These are phyloP conservation scores for Casuarina equisetifolia DNA, from an alignment of 306 rosid species.

Conservation along the genomic window DNA sequence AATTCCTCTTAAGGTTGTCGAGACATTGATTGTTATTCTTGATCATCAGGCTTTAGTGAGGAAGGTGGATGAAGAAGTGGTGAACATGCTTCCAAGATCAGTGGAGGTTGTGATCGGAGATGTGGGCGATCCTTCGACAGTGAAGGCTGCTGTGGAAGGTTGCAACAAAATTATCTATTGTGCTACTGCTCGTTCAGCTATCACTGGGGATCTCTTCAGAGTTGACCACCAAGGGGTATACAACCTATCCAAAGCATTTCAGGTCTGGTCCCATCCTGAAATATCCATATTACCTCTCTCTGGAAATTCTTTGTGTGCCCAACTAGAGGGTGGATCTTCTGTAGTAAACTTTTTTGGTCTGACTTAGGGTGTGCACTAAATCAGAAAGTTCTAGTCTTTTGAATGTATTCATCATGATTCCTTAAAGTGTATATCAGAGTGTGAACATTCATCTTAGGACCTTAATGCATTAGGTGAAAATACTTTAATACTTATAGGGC, in stretches of 20 bases:
- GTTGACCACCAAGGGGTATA: slow-evolving; percentile 88
- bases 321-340: background rate
- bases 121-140: slow-evolving; percentile 79
- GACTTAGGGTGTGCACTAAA: background rate
- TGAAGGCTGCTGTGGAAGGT: slow-evolving; percentile 66
- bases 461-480: no score
- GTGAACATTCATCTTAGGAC: no score
- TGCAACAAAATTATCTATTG: slow-evolving; percentile 88
- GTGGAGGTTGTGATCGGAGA: slow-evolving; percentile 79
- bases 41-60: slow-evolving; percentile 76
- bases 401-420: background rate
- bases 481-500: no score
- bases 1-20: background rate
- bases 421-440: background rate
- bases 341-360: background rate
- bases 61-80: slow-evolving; percentile 63
- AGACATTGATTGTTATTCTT: slow-evolving; percentile 6
- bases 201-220: slow-evolving; percentile 85
- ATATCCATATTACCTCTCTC: background rate
- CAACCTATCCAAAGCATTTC: slow-evolving; percentile 86
- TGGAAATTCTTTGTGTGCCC: background rate
- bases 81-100: slow-evolving; percentile 85
- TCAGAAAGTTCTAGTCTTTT: background rate
- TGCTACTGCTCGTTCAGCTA: slow-evolving; percentile 90
- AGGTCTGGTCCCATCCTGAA: slow-evolving; percentile 45